Evolutionary conservation across 2,329 filamentous ascomycete species (phyloP), one percentile per base, ranked within the genome.

Genomic region (Fusarium sp.): DNA sequence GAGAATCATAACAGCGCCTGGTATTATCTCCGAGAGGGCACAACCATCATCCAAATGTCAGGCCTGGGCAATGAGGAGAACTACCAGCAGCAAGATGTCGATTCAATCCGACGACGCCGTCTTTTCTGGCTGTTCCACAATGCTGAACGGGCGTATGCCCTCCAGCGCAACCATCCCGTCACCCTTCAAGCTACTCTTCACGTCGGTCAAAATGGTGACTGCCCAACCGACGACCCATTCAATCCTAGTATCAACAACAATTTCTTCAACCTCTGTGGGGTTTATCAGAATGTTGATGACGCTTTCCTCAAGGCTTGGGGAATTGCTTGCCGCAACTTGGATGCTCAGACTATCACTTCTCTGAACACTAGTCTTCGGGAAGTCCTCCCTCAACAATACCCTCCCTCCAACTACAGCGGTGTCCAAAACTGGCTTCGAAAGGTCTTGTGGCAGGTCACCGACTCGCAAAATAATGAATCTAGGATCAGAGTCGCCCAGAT

Each of bases 11-110:
- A 92, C 67, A 89, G 90, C 77, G 92, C 92, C 2, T 95, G 92
- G 92, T 94, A 90, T 75, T 89, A 93, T 76, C 82, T 95, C 12
- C 89, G 92, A 27, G 92, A 96, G 79, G 91, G 91, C 8, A 90
- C 89, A 3, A 94, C 92, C 8, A 83, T 95, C 78, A 84, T 87
- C 28, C 85, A 89, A 72, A 86, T 90, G 72, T 78, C 83, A 28
- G 84, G 84, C 55, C 87, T 91, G 86, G 83, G 86, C 74, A 88
- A 88, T 76, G 89, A 91, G 73, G 86, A 88, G 23, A 82, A 85
- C 11, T 93, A 93, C 75, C 72, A 84, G 45, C 72, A 84, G 45
- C 84, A 87, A 56, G 79, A 81, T 7, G 78, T 87, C 20, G 91
- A 93, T 61, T 85, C 87, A 2, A 86, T 89, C 23, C 86, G 90